Evolutionary conservation across 2,329 filamentous ascomycete species (phyloP), one percentile per base, ranked within the genome.

Genomic region (Fusarium sp.): DNA sequence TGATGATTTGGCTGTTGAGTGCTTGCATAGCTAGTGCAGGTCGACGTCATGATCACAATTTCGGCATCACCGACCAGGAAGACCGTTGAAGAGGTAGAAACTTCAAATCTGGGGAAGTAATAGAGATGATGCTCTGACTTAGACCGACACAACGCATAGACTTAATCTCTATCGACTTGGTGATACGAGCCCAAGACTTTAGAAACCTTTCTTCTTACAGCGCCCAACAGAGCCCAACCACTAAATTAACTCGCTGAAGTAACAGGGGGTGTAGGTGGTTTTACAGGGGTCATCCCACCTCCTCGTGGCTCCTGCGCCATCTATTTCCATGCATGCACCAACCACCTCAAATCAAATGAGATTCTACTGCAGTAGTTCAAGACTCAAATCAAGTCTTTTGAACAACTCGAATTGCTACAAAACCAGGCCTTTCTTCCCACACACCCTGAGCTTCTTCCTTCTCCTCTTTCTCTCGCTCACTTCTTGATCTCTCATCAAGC

Each of bases 301-400:
- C 62, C 57, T 51, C 67, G 58, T 60, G 46, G 67, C 34, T 55
- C 67, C 68, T 70, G 67, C 67, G 68, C 68, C 68, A 68, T 71
- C 60, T 55, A 46, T 71, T 69, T 65, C 64, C 40, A 58, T 58
- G 67, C 55, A 66, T 58, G 67, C 55, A 66, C 68, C 68, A 70
- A 71, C 68, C 68, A 68, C 68, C 64, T 54, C 48, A 30, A 58
- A 43, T 53, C 24, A 20, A 53, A 43, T 20, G 22, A 24, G 34
- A 16, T 51, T 34, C 30, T 24, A 38, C 20, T 41, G 49, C 32
- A 53, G 49, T 53, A 43, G 49, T 53, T 53, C 49, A 53, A 53
- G 49, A 53, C 32, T 53, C 48, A 51, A 38, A 38, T 38, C 47
- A 38, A 44, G 41, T 44, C 22, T 54, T 54, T 67, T 40, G 32